Evolutionary conservation across 2,329 filamentous ascomycete species (phyloP), one percentile per base, ranked within the genome.

Genomic region (Phialemonium atrogriseum): DNA sequence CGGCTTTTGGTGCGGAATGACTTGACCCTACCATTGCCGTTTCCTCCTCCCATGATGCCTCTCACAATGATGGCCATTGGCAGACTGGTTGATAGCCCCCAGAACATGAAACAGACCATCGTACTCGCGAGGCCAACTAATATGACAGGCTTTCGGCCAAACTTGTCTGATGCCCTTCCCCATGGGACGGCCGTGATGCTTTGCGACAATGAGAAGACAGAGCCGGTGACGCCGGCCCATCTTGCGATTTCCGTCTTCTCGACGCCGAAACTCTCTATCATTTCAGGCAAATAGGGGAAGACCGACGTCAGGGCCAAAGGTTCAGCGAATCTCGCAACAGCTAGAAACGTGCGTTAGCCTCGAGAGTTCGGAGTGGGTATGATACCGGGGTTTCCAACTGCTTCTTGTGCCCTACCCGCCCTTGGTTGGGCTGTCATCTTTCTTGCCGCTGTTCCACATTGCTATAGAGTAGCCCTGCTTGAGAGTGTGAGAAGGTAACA

Each of bases 131-230:
- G 64, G 0, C 84, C 86, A 7, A 70, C 50, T 10, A 96, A 65
- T 37, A 96, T 84, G 23, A 81, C 73, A 1, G 81, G 82, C 51
- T 94, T 95, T 34, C 89, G 75, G 13, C 89, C 91, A 39, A 84
- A 75, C 25, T 58, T 62, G 54, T 96, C 91, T 1, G 86, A 84
- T 2, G 80, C 71, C 42, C 77, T 70, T 5, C 86, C 80, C 84
- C 84, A 89, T 1, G 74, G 61, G 2, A 89, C 73, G 12, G 80
- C 83, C 5, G 81, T 84, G 12, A 73, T 30, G 43, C 78, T 81
- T 56, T 89, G 84, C 18, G 73, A 68, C 9, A 86, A 54, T 3
- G 83, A 84, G 54, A 87, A 86, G 40, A 77, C 67, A 25, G 80
- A 77, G 2, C 79, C 79, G 5, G 78, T 81, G 35, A 85, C 60